phyloP scores from a whole-genome alignment of 345 rosid species.

The Populus euphratica region DNA sequence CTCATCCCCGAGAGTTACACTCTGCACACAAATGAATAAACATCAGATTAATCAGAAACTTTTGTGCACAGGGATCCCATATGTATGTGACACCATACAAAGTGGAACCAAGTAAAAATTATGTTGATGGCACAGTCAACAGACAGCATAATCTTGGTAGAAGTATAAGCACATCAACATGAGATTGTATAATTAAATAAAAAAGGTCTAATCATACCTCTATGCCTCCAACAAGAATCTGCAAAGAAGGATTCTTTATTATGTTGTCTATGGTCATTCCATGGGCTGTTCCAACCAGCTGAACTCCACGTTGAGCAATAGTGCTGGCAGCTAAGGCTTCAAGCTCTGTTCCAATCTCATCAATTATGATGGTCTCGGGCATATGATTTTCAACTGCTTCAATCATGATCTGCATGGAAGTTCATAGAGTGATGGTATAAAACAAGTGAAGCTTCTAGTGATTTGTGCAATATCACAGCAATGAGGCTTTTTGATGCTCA shows the following conservation, averaged over 20 bases:
- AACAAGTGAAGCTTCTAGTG: not conserved
- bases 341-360: slow-evolving; percentile 95
- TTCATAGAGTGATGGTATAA: slow-evolving; percentile 9
- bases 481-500: slow-evolving; percentile 27
- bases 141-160: not conserved
- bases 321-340: slow-evolving; percentile 98
- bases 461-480: not conserved
- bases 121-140: not conserved
- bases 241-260: slow-evolving; percentile 88
- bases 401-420: slow-evolving; percentile 69
- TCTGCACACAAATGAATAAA: slow-evolving; percentile 39
- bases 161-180: not conserved
- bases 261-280: slow-evolving; percentile 89
- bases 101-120: too few species aligned
- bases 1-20: slow-evolving; percentile 94
- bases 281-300: slow-evolving; percentile 94
- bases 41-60: not conserved
- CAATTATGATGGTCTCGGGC: slow-evolving; percentile 91
- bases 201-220: slow-evolving; percentile 46
- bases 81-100: too few species aligned
- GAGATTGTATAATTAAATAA: slow-evolving; percentile 4
- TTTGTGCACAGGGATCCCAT: too few species aligned
- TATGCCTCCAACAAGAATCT: slow-evolving; percentile 86
- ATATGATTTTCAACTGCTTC: slow-evolving; percentile 99
- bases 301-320: slow-evolving; percentile 97